phyloP scores from a whole-genome alignment of 2,329 filamentous ascomycete genomes.

The Fusarium nematophilum region DNA sequence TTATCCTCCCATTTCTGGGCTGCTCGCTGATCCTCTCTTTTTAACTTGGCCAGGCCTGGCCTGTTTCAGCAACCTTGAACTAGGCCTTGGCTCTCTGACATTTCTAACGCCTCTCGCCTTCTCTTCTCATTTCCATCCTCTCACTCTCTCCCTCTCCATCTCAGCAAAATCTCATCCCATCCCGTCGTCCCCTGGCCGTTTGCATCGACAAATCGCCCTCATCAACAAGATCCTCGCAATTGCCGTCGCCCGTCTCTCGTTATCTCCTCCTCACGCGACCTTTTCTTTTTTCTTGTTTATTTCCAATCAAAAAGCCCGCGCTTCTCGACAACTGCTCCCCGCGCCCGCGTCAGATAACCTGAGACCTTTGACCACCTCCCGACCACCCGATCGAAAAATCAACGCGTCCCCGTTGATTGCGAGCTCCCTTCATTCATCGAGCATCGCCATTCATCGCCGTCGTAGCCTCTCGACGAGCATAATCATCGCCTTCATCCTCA shows the following conservation, averaged over 20 bases:
- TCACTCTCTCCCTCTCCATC: conserved; percentile 14
- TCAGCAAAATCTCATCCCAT: conserved; percentile 25
- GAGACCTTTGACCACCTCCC: conserved; percentile 16
- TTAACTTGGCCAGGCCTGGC: conserved; percentile 26
- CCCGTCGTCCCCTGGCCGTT: conserved; percentile 14
- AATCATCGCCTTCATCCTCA: conserved; percentile 14
- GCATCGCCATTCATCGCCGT: conserved; percentile 18
- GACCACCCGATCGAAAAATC: conserved; percentile 22
- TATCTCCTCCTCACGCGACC: conserved; percentile 25
- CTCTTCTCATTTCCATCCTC: conserved; percentile 26
- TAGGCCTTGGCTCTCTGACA: conserved; percentile 21
- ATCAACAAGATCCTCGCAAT: conserved; percentile 23
- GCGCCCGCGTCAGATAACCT: conserved; percentile 30
- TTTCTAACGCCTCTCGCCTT: conserved; percentile 32
- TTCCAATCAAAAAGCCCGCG: conserved; percentile 15
- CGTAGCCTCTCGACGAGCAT: conserved; percentile 24
- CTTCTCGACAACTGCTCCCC: conserved; percentile 14
- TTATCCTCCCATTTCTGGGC: conserved; percentile 4
- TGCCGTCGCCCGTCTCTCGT: conserved; percentile 31
- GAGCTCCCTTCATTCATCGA: conserved; percentile 14
- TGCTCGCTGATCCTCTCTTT: conserved; percentile 17
- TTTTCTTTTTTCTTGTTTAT: conserved; percentile 15
- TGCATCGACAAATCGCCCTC: conserved; percentile 23
- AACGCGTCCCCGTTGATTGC: conserved; percentile 20
- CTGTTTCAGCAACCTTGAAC: conserved; percentile 32